A percentile compares a stretch with the other conserved stretches of the same genome.
Evolutionary conservation across 2,329 filamentous ascomycete genomes (phyloP).

Genomic region (Helotiales sp.): DNA sequence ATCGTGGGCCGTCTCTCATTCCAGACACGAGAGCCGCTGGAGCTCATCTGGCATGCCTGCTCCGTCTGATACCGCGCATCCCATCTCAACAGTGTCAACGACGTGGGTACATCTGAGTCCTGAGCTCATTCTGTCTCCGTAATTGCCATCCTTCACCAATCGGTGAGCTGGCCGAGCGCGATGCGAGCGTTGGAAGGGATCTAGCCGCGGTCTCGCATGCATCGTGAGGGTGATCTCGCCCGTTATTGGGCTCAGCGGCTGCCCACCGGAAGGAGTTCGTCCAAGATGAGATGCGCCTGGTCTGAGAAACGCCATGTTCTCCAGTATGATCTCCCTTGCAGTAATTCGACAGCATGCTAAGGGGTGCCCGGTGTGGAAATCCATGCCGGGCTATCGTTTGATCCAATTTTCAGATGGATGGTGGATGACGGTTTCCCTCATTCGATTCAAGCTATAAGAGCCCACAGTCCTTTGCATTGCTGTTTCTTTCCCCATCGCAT

Average conservation of each 20-base stretch:
- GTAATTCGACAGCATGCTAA: slow-evolving; percentile 12
- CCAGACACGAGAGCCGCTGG: slow-evolving; percentile 2
- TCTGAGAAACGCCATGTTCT: slow-evolving; percentile 25
- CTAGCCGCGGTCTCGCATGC: slow-evolving; percentile 1
- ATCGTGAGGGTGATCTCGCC: background rate
- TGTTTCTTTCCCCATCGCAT: slow-evolving; percentile 28
- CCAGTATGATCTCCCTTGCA: slow-evolving; percentile 27
- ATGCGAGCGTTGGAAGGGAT: background rate
- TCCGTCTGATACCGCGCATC: slow-evolving; percentile 14
- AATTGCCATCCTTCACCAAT: slow-evolving; percentile 1
- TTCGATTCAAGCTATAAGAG: slow-evolving; percentile 30
- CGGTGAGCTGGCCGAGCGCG: slow-evolving; percentile 9
- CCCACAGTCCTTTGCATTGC: slow-evolving; percentile 9
- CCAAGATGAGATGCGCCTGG: slow-evolving; percentile 9
- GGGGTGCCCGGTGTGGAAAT: slow-evolving; percentile 19
- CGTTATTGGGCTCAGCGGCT: slow-evolving; percentile 4
- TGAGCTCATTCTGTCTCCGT: background rate
- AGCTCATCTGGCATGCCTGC: slow-evolving; percentile 15
- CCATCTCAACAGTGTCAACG: slow-evolving; percentile 3
- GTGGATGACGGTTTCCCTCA: background rate
- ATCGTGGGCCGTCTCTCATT: slow-evolving; percentile 16
- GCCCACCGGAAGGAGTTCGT: slow-evolving; percentile 7
- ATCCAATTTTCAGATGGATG: slow-evolving; percentile 15
- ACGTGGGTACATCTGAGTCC: background rate
- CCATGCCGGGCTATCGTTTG: slow-evolving; percentile 21